Conservation (phyloP, 306 rosid species). For the Dicorynia guianensis region DNA sequence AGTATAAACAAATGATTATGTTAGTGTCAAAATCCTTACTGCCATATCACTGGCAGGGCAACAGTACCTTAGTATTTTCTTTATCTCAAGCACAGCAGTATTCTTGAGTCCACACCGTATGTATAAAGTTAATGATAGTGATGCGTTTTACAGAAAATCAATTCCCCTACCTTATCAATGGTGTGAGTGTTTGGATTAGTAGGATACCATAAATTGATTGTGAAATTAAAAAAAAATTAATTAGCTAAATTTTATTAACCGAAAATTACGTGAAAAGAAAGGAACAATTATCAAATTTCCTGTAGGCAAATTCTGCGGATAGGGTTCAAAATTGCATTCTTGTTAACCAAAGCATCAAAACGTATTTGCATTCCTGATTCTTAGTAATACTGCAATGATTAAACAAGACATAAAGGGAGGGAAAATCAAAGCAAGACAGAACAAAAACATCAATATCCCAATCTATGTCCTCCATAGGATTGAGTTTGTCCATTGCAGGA, state of each 20-base stretch:
- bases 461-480: conserved; percentile 44
- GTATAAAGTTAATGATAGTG: conserved; percentile 36
- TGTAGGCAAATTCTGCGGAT: not conserved
- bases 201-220: too few species aligned
- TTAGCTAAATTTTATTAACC: too few species aligned
- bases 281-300: not conserved
- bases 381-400: not conserved
- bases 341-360: not conserved
- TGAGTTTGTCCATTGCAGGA: conserved; percentile 47
- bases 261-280: too few species aligned
- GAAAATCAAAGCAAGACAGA: conserved; percentile 40
- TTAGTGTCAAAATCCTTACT: conserved; percentile 29
- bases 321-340: not conserved
- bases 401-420: conserved; percentile 26
- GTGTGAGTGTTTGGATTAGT: too few species aligned
- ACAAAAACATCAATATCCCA: conserved; percentile 45
- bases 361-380: not conserved
- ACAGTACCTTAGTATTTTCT: not conserved
- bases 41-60: not conserved
- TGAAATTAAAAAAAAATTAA: too few species aligned
- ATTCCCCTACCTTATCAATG: too few species aligned
- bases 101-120: conserved; percentile 34
- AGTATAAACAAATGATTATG: conserved; percentile 23
- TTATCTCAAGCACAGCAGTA: not conserved
- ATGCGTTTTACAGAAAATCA: conserved; percentile 1